Base-by-base conservation (phyloP, 768 basidiomycete species). In the Amanita rubescens region DNA sequence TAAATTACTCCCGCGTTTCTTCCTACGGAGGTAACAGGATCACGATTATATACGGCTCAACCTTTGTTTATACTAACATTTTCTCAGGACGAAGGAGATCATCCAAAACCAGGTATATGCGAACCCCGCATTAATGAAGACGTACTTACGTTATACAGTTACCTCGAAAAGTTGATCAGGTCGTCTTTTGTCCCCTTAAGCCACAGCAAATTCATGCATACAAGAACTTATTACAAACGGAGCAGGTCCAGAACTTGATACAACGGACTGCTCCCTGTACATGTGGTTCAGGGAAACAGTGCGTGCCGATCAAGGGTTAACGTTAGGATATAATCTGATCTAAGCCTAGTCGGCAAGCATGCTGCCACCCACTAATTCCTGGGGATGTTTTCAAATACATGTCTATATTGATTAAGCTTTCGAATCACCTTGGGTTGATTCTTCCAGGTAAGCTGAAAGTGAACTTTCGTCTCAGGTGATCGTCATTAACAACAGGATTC, bases 161-260 rank as follows among this genome's bases (percentile, higher is more conserved):
- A 2, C 95, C 95, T 1, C 75, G 76, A 56, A 99, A 99, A 72
- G 78, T 78, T 0, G 95, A 99, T 59, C 75, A 92, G 62, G 88
- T 97, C 12, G 91, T 96, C 5, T 95, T 97, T 62, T 99, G 95
- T 62, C 94, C 93, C 14, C 70, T 98, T 46, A 88, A 88, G 0
- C 54, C 70, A 0, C 74, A 69, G 33, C 94, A 96, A 67, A 78
- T 82, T 25, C 63, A 66, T 14, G 88, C 84, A 0, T 95, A 96
- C 66, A 86, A 81, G 58, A 75, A 77, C 5, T 74, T 94, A 32
- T 69, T 94, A 20, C 67, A 67, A n/a, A 80, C 78, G 59, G 72
- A 75, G 5, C 74, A 80, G 5, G 79, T 96, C 8, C 82, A 88
- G 61, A 82, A 85, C 56, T 70, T 96, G 48, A 68, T 93, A 19